Evolutionary conservation across 768 basidiomycete genomes (phyloP), one percentile per base, ranked within the genome.

Genomic region (Paxillus involutus): DNA sequence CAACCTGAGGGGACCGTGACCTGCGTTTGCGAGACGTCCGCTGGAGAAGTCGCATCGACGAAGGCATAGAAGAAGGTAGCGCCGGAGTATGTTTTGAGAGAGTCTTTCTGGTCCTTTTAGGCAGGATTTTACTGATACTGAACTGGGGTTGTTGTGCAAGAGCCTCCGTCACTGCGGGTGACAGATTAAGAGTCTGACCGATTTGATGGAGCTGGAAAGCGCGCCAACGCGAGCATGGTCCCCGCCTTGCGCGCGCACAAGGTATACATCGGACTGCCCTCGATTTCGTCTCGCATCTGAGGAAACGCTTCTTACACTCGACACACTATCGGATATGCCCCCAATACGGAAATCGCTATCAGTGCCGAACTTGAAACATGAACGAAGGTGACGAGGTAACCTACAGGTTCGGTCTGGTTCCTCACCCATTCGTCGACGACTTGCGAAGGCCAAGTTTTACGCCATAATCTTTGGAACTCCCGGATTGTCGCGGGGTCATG

Each of bases 171-270:
- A 32, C 47, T 17, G 39, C 49, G 19, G 30, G n/a, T 6, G 21
- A 41, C 29, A 54, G 37, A 17, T 43, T 36, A 42, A 54, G 53
- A 17, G 41, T 47, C 21, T 16, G 29, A 42, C 37, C 49, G 12
- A 49, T 19, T 24, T 49, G 49, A 33, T 54, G 37, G 42, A 50
- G 26, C 42, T 54, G 53, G 26, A 54, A 54, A 17, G 40, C 40
- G 19, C 48, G 35, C 30, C 35, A 37, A 12, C 48, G 48, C 17
- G 53, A 40, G 35, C 53, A 54, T 9, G 53, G 46, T 26, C 36
- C 49, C 10, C 39, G 37, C 29, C 49, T 51, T 10, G 49, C 26
- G 33, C 40, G 53, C 29, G 53, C 53, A 26, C 53, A 54, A 32
- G 53, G 37, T 30, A 29, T 35, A 21, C 53, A 54, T 17, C 53